phyloP scores from a whole-genome alignment of 2,329 filamentous ascomycete species.

The Microdochium trichocladiopsis region DNA sequence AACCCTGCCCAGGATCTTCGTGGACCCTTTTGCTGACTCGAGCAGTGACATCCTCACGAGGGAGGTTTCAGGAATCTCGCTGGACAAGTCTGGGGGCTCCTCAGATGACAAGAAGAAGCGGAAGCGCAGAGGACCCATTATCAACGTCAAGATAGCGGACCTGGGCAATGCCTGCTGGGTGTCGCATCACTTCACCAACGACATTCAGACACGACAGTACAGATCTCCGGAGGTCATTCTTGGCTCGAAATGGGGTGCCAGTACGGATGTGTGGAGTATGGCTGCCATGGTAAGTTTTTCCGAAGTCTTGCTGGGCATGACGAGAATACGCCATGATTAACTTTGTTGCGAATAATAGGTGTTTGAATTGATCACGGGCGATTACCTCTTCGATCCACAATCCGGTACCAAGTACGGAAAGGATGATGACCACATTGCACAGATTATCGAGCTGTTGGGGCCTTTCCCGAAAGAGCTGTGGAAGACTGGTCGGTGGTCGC shows the following conservation, averaged over 20 bases:
- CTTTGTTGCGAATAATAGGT: constrained; percentile 46
- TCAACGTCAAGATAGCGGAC: constrained; percentile 98
- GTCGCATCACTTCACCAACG: constrained; percentile 97
- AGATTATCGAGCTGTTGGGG: constrained; percentile 95
- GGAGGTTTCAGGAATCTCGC: constrained; percentile 89
- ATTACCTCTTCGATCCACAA: constrained; percentile 97
- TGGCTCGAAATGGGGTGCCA: constrained; percentile 97
- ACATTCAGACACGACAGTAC: constrained; percentile 97
- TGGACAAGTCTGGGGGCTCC: constrained; percentile 61
- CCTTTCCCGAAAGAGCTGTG: constrained; percentile 90
- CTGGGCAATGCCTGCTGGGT: constrained; percentile 98
- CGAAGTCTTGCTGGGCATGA: constrained; percentile 4
- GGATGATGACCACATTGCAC: constrained; percentile 97
- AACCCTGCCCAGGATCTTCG: neutral
- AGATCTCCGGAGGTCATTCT: constrained; percentile 95
- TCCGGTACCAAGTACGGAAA: constrained; percentile 99
- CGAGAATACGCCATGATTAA: neutral
- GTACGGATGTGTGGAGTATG: constrained; percentile 99
- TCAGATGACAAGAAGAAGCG: constrained; percentile 58
- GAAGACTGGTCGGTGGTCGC: constrained; percentile 90
- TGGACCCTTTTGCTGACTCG: neutral
- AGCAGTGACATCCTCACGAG: constrained; percentile 77
- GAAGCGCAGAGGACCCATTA: constrained; percentile 55
- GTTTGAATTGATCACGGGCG: constrained; percentile 95
- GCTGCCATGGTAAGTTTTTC: constrained; percentile 75